These are phyloP conservation scores for Saccharomycopsis babjevae DNA, from an alignment of 805 yeast genomes.

Conservation along the genomic window DNA sequence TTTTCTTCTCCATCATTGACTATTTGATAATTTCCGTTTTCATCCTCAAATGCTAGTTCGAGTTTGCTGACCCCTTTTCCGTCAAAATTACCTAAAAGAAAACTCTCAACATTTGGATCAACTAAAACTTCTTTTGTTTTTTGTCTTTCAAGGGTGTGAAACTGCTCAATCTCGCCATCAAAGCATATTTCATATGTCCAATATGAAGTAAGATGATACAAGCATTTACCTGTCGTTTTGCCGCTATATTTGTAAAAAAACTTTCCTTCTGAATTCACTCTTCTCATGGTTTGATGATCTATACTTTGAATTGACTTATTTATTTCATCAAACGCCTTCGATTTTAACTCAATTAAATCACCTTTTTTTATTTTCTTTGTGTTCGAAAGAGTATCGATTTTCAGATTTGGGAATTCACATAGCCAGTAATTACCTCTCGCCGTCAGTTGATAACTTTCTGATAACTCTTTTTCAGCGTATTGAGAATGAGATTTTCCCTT, in stretches of 20 bases:
- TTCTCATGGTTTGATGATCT: neutral
- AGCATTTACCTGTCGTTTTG: neutral
- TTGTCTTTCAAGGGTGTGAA: slow-evolving; percentile 2
- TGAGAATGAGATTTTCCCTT: neutral
- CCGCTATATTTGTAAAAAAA: neutral
- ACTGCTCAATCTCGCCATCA: slow-evolving; percentile 9
- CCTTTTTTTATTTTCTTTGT: neutral
- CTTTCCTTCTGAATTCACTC: neutral
- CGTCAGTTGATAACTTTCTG: neutral
- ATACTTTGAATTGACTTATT: neutral
- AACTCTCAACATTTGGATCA: slow-evolving; percentile 5
- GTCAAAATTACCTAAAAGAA: slow-evolving; percentile 1
- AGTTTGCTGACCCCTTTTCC: neutral
- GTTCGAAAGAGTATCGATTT: neutral
- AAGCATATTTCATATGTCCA: slow-evolving; percentile 18
- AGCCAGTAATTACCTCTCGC: neutral
- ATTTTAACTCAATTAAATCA: neutral
- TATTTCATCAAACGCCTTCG: neutral
- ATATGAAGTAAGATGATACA: slow-evolving; percentile 1
- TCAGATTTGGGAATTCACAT: neutral
- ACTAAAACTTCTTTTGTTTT: neutral
- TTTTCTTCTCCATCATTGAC: neutral
- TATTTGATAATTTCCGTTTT: neutral
- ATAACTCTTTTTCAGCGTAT: neutral
- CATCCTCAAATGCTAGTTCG: neutral